A percentile compares a stretch with the other conserved stretches of the same genome.
These are phyloP conservation scores for Delitschia confertaspora DNA, from an alignment of 495 filamentous ascomycete genomes.

Conservation along the genomic window DNA sequence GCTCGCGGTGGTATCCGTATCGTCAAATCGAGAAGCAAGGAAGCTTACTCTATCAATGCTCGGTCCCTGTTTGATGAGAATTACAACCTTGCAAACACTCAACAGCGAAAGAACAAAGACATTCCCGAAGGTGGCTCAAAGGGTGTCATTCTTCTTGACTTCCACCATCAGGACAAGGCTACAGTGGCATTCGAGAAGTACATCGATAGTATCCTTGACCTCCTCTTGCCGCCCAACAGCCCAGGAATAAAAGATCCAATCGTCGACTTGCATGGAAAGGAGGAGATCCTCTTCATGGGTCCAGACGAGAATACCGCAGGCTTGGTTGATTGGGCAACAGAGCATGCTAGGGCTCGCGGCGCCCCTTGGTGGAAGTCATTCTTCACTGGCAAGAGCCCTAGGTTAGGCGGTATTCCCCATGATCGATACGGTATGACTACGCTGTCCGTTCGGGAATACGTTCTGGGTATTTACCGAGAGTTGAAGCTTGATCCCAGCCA, in stretches of 20 bases:
- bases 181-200: slow-evolving; percentile 96
- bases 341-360: slow-evolving; percentile 78
- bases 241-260: slow-evolving; percentile 99
- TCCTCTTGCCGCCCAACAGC: slow-evolving; percentile 77
- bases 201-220: slow-evolving; percentile 94
- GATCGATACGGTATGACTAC: slow-evolving; percentile 98
- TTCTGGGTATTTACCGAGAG: slow-evolving; percentile 95
- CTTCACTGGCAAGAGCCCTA: slow-evolving; percentile 97
- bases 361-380: slow-evolving; percentile 99
- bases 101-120: slow-evolving; percentile 99
- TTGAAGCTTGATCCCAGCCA: slow-evolving; percentile 72
- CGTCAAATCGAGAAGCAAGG: slow-evolving; percentile 90
- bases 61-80: slow-evolving; percentile 96
- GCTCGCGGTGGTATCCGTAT: slow-evolving; percentile 96
- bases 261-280: slow-evolving; percentile 84
- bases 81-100: slow-evolving; percentile 94
- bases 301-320: slow-evolving; percentile 98
- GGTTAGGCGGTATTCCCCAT: slow-evolving; percentile 91
- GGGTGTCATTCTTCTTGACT: slow-evolving; percentile 91
- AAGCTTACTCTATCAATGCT: slow-evolving; percentile 92
- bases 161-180: slow-evolving; percentile 85
- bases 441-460: slow-evolving; percentile 87
- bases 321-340: slow-evolving; percentile 94
- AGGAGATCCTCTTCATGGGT: slow-evolving; percentile 97
- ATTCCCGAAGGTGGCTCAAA: slow-evolving; percentile 99